These are phyloP conservation scores for maize (Zea mays) DNA, from an alignment of 176 grass and related monocot genomes.

Conservation along the genomic window DNA sequence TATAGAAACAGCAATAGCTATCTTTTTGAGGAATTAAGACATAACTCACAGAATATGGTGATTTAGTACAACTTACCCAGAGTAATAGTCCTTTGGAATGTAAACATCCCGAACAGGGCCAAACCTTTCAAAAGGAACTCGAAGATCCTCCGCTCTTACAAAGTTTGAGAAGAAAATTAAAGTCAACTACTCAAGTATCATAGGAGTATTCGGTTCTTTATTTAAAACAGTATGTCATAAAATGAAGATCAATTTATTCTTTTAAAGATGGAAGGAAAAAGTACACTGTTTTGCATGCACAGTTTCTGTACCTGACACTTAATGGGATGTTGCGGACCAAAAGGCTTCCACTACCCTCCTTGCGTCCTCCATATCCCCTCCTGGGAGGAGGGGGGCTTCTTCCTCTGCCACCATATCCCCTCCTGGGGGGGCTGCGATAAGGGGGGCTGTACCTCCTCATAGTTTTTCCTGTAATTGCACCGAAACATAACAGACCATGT, in stretches of 20 bases:
- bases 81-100: conserved; percentile 86
- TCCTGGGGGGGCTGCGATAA: conserved; percentile 77
- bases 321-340: conserved; percentile 93
- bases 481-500: not conserved
- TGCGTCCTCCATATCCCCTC: conserved; percentile 67
- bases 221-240: not conserved
- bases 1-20: not conserved
- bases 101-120: conserved; percentile 92
- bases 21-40: not conserved
- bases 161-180: conserved; percentile 16
- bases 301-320: conserved; percentile 58
- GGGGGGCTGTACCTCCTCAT: conserved; percentile 97
- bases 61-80: conserved; percentile 53
- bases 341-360: conserved; percentile 65
- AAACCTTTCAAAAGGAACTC: conserved; percentile 90
- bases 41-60: not conserved
- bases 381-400: conserved; percentile 77
- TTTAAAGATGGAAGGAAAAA: not conserved
- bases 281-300: not conserved
- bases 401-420: conserved; percentile 77
- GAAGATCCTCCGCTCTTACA: conserved; percentile 69
- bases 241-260: not conserved
- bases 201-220: not conserved
- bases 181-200: not conserved
- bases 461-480: conserved; percentile 18